A percentile compares a stretch with the other conserved stretches of the same genome.
Evolutionary conservation across 2,329 filamentous ascomycete genomes (phyloP).

Genomic region (Aureobasidium sp.): DNA sequence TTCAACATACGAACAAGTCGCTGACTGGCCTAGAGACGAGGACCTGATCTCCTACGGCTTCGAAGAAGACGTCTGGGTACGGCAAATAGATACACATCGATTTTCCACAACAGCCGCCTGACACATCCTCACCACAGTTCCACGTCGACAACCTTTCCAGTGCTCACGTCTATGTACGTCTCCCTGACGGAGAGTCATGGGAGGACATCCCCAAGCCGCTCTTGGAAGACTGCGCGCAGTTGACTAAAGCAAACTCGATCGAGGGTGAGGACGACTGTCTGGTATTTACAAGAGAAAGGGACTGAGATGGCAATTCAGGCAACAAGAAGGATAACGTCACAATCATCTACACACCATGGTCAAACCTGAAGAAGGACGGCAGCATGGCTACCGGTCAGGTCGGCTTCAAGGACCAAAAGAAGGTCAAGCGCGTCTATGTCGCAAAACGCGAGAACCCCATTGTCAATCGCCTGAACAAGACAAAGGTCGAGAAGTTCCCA

Average conservation of each 20-base stretch:
- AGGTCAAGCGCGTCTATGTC: conserved; percentile 86
- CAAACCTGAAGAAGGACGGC: conserved; percentile 94
- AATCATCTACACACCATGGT: conserved; percentile 98
- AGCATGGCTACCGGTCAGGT: conserved; percentile 98
- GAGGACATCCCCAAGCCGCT: conserved; percentile 80
- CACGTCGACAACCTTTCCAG: conserved; percentile 98
- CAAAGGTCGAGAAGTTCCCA: conserved; percentile 87
- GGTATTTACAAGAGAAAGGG: neutral
- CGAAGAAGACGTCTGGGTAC: conserved; percentile 94
- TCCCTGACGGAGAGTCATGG: conserved; percentile 84
- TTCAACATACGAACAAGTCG: conserved; percentile 24
- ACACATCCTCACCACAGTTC: conserved; percentile 63
- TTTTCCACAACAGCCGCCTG: neutral
- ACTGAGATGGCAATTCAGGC: conserved; percentile 54
- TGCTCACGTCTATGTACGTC: conserved; percentile 94
- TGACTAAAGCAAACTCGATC: conserved; percentile 99
- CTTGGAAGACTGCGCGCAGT: conserved; percentile 89
- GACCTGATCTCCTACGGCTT: conserved; percentile 95
- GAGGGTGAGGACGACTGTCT: conserved; percentile 67
- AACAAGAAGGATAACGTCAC: conserved; percentile 99
- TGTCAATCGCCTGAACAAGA: conserved; percentile 99
- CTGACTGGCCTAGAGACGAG: conserved; percentile 74
- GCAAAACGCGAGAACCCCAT: conserved; percentile 85
- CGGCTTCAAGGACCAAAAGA: conserved; percentile 89
- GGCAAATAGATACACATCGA: neutral